Conservation (phyloP, 2,329 filamentous ascomycete species). For the Pyrenochaeta sp. region DNA sequence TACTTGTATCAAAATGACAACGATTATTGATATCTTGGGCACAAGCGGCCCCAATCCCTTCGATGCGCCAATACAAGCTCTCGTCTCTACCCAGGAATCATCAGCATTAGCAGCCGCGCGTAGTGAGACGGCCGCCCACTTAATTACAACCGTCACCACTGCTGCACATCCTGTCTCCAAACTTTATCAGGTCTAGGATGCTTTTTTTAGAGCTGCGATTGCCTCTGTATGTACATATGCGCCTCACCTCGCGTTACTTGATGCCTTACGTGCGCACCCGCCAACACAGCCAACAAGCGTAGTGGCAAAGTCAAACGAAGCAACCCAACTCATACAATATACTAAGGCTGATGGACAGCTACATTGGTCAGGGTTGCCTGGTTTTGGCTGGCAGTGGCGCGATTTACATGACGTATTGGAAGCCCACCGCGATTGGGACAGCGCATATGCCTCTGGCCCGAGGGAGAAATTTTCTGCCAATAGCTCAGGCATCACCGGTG, state of each 20-base stretch:
- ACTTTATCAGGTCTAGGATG: conserved; percentile 3
- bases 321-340: not conserved
- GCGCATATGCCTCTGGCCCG: not conserved
- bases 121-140: too few relatives aligned
- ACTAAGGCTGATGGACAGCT: conserved; percentile 1
- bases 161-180: not conserved
- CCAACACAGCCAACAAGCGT: not conserved
- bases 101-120: too few relatives aligned
- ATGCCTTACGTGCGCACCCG: not conserved
- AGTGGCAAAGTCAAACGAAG: not conserved
- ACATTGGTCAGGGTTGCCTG: not conserved
- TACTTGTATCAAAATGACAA: too few relatives aligned
- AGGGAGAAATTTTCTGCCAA: not conserved
- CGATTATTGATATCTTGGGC: too few relatives aligned
- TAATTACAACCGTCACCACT: not conserved
- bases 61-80: too few relatives aligned
- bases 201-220: not conserved
- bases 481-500: not conserved
- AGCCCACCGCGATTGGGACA: not conserved
- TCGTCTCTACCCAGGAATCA: too few relatives aligned
- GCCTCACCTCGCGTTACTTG: not conserved
- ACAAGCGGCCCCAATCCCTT: too few relatives aligned
- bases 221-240: not conserved
- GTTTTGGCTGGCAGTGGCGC: not conserved
- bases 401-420: not conserved